phyloP scores from a whole-genome alignment of 192 early-diverging fungal species.

The Cetraspora pellucida region DNA sequence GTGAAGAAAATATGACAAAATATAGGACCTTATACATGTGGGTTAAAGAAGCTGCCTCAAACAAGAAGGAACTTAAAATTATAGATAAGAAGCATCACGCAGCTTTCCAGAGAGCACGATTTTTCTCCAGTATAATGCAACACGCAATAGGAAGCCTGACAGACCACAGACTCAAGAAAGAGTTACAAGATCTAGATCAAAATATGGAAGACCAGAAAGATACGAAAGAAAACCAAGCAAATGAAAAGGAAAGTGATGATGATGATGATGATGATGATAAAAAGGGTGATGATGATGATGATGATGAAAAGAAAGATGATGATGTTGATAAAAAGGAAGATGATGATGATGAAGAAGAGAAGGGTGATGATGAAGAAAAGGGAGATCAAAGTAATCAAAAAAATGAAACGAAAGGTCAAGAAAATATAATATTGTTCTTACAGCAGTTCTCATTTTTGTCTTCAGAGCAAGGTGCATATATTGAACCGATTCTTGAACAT shows the following conservation, averaged over 20 bases:
- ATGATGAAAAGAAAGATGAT: neutral
- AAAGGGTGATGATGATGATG: constrained; percentile 20
- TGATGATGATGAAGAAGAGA: constrained; percentile 2
- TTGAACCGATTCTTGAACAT: constrained; percentile 18
- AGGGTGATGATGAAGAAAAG: constrained; percentile 11
- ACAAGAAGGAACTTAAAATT: constrained; percentile 24
- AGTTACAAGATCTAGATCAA: constrained; percentile 16
- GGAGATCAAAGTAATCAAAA: neutral
- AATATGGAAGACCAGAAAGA: constrained; percentile 16
- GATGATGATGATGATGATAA: neutral
- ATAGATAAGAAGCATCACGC: constrained; percentile 9
- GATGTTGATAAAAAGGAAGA: constrained; percentile 9
- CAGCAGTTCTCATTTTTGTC: constrained; percentile 25
- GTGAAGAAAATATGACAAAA: constrained; percentile 14
- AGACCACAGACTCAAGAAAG: constrained; percentile 3
- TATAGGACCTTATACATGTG: constrained; percentile 18
- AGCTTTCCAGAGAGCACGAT: constrained; percentile 25
- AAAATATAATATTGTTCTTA: constrained; percentile 24
- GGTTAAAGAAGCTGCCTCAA: neutral
- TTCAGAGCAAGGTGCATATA: constrained; percentile 20
- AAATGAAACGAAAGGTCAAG: constrained; percentile 18
- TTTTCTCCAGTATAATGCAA: constrained; percentile 28
- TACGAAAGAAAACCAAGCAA: neutral
- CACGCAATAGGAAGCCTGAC: constrained; percentile 30
- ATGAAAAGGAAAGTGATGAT: too few species aligned